phyloP scores from a whole-genome alignment of 768 basidiomycete genomes.

The Tylopilus intermedius region DNA sequence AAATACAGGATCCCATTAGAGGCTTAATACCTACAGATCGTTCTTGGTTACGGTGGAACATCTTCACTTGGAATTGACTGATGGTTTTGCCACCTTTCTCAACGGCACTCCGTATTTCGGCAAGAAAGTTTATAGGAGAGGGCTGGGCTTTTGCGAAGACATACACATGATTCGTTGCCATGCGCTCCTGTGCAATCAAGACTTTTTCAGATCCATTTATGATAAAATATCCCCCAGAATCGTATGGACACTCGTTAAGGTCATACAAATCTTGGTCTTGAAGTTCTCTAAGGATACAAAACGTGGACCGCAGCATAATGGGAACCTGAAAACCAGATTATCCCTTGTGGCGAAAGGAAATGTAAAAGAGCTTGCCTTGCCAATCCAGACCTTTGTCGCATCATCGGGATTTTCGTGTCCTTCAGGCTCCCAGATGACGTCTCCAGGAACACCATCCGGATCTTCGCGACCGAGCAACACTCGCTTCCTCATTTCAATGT shows the following conservation, averaged over 20 bases:
- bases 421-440: conserved; percentile 72
- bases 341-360: conserved; percentile 5
- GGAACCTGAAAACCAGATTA: conserved; percentile 61
- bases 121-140: conserved; percentile 90
- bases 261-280: conserved; percentile 80
- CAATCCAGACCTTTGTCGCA: conserved; percentile 86
- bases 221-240: conserved; percentile 98
- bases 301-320: conserved; percentile 94
- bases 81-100: conserved; percentile 99
- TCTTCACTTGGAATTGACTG: conserved; percentile 95
- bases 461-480: conserved; percentile 78
- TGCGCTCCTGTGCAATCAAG: conserved; percentile 98
- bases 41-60: conserved; percentile 88
- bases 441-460: conserved; percentile 74
- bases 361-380: conserved; percentile 57
- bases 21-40: conserved; percentile 58
- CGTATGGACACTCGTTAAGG: conserved; percentile 96
- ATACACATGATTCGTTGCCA: conserved; percentile 99
- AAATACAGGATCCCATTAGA: neutral
- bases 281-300: conserved; percentile 84
- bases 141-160: conserved; percentile 98
- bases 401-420: conserved; percentile 60
- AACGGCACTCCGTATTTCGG: conserved; percentile 95
- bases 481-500: conserved; percentile 91
- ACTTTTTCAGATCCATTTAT: conserved; percentile 99